Percentiles rank a stretch among this genome's conserved stretches.
Conservation (phyloP, 2,329 filamentous ascomycete genomes). For the Podosphaera fusca region DNA sequence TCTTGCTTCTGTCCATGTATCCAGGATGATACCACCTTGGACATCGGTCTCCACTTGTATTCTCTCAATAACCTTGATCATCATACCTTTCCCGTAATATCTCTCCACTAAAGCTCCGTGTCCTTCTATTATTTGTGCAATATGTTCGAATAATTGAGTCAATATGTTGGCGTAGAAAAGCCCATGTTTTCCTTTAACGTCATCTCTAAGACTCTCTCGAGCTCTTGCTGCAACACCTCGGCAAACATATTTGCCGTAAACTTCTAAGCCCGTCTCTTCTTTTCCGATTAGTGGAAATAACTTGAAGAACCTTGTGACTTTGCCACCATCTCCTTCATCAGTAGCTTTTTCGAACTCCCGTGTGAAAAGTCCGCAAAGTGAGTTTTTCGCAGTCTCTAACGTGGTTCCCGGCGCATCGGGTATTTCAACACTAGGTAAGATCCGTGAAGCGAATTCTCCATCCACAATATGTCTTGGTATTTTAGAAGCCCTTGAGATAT, state of each 20-base stretch:
- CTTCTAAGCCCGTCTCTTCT: constrained; percentile 71
- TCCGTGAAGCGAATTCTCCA: constrained; percentile 70
- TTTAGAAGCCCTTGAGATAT: constrained; percentile 60
- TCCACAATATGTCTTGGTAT: constrained; percentile 61
- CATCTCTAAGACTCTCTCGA: constrained; percentile 54
- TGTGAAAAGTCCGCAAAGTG: constrained; percentile 71
- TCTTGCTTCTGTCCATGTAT: constrained; percentile 86
- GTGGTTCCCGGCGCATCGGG: constrained; percentile 78
- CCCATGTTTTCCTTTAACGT: constrained; percentile 41
- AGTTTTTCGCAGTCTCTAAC: constrained; percentile 68
- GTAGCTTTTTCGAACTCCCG: constrained; percentile 89
- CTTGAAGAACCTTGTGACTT: constrained; percentile 93
- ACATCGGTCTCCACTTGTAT: constrained; percentile 88
- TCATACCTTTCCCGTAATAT: constrained; percentile 81
- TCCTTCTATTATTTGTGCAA: constrained; percentile 84
- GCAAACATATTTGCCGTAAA: constrained; percentile 90
- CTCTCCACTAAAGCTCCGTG: constrained; percentile 80
- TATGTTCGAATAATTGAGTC: constrained; percentile 88
- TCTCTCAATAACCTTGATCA: constrained; percentile 81
- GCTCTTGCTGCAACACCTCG: constrained; percentile 77
- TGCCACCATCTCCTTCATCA: constrained; percentile 62
- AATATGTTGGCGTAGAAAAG: constrained; percentile 84
- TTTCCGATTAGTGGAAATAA: constrained; percentile 84
- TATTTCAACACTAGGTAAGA: constrained; percentile 88
- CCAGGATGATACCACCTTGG: constrained; percentile 83